Evolutionary conservation across 2,329 filamentous ascomycete genomes (phyloP).

Genomic region (Hypoxylon sp.): DNA sequence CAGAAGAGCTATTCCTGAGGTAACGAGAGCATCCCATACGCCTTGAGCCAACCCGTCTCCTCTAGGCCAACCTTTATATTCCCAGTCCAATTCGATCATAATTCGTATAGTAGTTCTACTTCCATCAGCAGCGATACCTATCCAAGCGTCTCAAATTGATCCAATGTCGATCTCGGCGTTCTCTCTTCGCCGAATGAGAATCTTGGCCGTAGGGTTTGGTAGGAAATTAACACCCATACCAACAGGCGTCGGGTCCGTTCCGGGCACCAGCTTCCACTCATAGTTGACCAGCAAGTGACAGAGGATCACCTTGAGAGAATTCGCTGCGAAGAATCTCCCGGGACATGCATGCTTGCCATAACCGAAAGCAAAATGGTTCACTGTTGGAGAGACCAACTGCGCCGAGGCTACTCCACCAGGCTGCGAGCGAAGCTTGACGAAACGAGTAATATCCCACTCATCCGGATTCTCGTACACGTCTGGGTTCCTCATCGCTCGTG

Average conservation of each 20-base stretch:
- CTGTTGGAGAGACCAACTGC: conserved; percentile 53
- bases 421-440: conserved; percentile 43
- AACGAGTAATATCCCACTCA: conserved; percentile 47
- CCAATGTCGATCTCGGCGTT: conserved; percentile 43
- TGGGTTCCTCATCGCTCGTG: conserved; percentile 47
- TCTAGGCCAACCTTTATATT: not conserved
- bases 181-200: conserved; percentile 43
- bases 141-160: conserved; percentile 7
- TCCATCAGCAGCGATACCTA: not conserved
- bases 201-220: conserved; percentile 29
- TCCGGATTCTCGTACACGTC: conserved; percentile 46
- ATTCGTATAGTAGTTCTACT: not conserved
- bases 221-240: conserved; percentile 3
- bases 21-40: not conserved
- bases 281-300: conserved; percentile 50
- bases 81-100: not conserved
- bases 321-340: conserved; percentile 55
- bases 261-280: conserved; percentile 46
- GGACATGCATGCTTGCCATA: conserved; percentile 56
- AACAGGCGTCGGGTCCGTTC: conserved; percentile 22
- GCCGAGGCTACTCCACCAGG: conserved; percentile 44
- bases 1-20: not conserved
- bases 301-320: conserved; percentile 55
- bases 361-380: conserved; percentile 56
- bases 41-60: not conserved